These are phyloP conservation scores for Saccharomycopsis guyanensis DNA, from an alignment of 805 yeast species.

Conservation along the genomic window DNA sequence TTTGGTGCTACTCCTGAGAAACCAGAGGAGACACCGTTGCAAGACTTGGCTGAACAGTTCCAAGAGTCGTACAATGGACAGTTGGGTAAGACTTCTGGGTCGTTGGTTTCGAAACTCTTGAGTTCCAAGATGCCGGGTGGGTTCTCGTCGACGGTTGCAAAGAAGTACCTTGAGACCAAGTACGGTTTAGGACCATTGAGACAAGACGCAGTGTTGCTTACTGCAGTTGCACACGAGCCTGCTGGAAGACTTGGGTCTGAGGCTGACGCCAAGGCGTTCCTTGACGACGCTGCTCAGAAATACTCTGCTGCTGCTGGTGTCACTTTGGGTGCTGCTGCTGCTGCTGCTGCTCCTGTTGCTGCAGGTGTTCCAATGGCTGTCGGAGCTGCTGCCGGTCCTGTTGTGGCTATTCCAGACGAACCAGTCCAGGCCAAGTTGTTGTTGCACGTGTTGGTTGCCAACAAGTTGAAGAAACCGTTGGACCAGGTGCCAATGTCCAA, in stretches of 20 bases:
- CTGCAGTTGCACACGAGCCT: slow-evolving; percentile 86
- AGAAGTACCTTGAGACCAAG: slow-evolving; percentile 85
- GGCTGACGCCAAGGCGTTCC: slow-evolving; percentile 81
- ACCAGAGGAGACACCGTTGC: slow-evolving; percentile 96
- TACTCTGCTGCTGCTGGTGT: slow-evolving; percentile 62
- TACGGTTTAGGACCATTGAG: slow-evolving; percentile 93
- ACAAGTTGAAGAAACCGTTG: slow-evolving; percentile 85
- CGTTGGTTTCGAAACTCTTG: slow-evolving; percentile 83
- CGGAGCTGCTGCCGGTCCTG: slow-evolving; percentile 73
- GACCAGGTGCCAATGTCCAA: slow-evolving; percentile 82
- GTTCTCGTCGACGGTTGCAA: slow-evolving; percentile 82
- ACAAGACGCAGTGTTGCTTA: slow-evolving; percentile 82
- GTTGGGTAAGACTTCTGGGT: slow-evolving; percentile 88
- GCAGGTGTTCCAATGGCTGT: slow-evolving; percentile 52
- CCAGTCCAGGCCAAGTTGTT: slow-evolving; percentile 81
- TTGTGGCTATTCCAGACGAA: slow-evolving; percentile 76
- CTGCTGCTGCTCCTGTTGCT: slow-evolving; percentile 52
- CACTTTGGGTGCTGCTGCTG: slow-evolving; percentile 49
- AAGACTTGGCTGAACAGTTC: slow-evolving; percentile 91
- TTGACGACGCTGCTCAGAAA: slow-evolving; percentile 74
- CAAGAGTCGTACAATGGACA: slow-evolving; percentile 85
- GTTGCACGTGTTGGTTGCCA: slow-evolving; percentile 87
- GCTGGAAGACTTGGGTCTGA: slow-evolving; percentile 80
- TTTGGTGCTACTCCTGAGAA: slow-evolving; percentile 97
- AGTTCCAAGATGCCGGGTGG: slow-evolving; percentile 99